These are phyloP conservation scores for Ceratocystis ficicola DNA, from an alignment of 2,329 filamentous ascomycete species.

Conservation along the genomic window DNA sequence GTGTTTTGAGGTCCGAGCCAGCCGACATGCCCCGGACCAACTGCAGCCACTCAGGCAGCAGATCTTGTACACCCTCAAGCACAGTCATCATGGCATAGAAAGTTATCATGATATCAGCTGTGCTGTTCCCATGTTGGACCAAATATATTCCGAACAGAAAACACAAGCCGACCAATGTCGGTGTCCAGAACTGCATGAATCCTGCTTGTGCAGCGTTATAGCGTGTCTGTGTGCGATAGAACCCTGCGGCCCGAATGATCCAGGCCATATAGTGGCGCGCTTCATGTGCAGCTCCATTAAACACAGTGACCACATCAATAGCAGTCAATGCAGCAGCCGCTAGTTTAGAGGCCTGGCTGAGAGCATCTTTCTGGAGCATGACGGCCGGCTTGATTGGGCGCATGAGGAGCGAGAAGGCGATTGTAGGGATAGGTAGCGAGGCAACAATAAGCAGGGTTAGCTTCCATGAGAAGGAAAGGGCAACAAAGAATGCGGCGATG, in stretches of 20 bases:
- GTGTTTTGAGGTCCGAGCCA: slow-evolving; percentile 37
- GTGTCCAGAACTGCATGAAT: slow-evolving; percentile 59
- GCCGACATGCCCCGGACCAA: slow-evolving; percentile 70
- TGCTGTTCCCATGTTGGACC: slow-evolving; percentile 45
- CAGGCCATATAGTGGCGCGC: slow-evolving; percentile 49
- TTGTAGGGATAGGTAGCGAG: slow-evolving; percentile 54
- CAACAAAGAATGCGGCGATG: slow-evolving; percentile 54
- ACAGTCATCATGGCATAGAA: slow-evolving; percentile 74
- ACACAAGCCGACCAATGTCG: slow-evolving; percentile 71
- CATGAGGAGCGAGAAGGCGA: slow-evolving; percentile 49
- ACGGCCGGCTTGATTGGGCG: slow-evolving; percentile 52
- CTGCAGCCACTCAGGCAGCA: slow-evolving; percentile 65
- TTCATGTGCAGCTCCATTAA: slow-evolving; percentile 64
- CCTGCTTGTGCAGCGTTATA: slow-evolving; percentile 61
- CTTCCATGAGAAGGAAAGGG: slow-evolving; percentile 71
- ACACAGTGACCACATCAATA: slow-evolving; percentile 79
- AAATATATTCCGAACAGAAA: slow-evolving; percentile 78
- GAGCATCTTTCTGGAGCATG: slow-evolving; percentile 52
- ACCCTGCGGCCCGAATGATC: slow-evolving; percentile 45
- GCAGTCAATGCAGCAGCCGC: slow-evolving; percentile 56
- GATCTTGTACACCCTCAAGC: slow-evolving; percentile 59
- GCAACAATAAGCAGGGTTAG: slow-evolving; percentile 69
- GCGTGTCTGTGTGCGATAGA: slow-evolving; percentile 56
- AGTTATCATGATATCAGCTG: slow-evolving; percentile 63
- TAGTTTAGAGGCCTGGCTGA: slow-evolving; percentile 59